Evolutionary conservation across 1,284 basidiomycete genomes (phyloP).

Genomic region (Puccinia horiana): DNA sequence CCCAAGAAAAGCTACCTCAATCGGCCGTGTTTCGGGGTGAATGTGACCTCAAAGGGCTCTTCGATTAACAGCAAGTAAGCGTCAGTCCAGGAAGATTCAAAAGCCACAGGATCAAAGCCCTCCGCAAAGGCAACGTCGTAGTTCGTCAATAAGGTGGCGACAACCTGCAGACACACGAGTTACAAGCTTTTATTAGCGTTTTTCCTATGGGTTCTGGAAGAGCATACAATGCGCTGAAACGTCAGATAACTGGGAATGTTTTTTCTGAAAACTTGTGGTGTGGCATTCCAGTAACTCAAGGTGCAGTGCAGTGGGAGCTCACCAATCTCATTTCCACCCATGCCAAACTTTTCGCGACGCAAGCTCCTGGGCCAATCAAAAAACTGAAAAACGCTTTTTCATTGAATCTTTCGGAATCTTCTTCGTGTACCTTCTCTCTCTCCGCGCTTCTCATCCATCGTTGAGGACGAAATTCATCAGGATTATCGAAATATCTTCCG

Average conservation of each 20-base stretch:
- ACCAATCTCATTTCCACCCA: constrained; percentile 47
- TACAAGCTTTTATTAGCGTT: neutral
- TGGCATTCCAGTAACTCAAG: neutral
- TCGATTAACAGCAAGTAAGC: constrained; percentile 44
- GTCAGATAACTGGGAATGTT: neutral
- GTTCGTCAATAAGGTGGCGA: constrained; percentile 29
- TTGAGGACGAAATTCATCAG: constrained; percentile 54
- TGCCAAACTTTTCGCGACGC: constrained; percentile 53
- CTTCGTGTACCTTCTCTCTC: constrained; percentile 50
- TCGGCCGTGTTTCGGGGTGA: constrained; percentile 7
- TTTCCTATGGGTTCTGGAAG: neutral
- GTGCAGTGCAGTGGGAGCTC: neutral
- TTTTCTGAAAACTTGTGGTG: neutral
- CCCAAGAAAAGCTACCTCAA: neutral
- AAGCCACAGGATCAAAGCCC: constrained; percentile 39
- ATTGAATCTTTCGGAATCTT: constrained; percentile 1
- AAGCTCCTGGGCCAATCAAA: constrained; percentile 53
- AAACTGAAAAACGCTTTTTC: constrained; percentile 37
- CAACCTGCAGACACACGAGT: constrained; percentile 14
- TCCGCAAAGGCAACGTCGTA: constrained; percentile 32
- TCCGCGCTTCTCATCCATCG: constrained; percentile 53
- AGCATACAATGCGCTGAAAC: neutral
- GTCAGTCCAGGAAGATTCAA: constrained; percentile 42
- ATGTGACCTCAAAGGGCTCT: constrained; percentile 23
- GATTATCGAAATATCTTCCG: constrained; percentile 53